Conservation (phyloP, 371 early-diverging fungal species). For the Mucor plumbeus region DNA sequence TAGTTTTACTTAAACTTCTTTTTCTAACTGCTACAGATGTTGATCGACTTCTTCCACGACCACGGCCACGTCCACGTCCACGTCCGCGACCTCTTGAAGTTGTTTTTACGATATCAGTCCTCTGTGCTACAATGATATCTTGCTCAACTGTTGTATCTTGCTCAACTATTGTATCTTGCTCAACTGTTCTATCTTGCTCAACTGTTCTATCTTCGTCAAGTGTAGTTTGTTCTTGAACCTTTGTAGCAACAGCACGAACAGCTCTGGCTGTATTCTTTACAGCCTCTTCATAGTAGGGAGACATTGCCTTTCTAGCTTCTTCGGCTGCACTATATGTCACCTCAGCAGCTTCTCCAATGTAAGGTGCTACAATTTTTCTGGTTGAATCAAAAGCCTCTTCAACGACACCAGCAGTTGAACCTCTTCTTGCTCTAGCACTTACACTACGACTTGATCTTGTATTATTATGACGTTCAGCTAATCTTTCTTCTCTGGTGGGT, state of each 20-base stretch:
- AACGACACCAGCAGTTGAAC: not conserved
- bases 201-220: constrained; percentile 12
- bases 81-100: not conserved
- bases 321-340: constrained; percentile 4
- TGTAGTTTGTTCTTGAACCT: constrained; percentile 7
- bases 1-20: constrained; percentile 22
- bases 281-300: constrained; percentile 17
- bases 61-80: not conserved
- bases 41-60: not conserved
- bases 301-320: constrained; percentile 5
- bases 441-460: constrained; percentile 14
- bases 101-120: not conserved
- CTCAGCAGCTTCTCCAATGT: constrained; percentile 9
- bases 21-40: constrained; percentile 3
- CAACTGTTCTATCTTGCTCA: constrained; percentile 30
- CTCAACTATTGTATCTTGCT: too few species aligned
- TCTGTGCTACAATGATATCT: constrained; percentile 20
- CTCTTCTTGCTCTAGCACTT: constrained; percentile 13
- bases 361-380: constrained; percentile 2
- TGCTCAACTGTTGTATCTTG: constrained; percentile 24
- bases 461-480: not conserved
- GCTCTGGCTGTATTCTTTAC: constrained; percentile 9
- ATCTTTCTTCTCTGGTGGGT: constrained; percentile 11
- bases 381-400: constrained; percentile 11
- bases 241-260: constrained; percentile 14